phyloP scores from a whole-genome alignment of 495 filamentous ascomycete species.

The Platismatia glauca region DNA sequence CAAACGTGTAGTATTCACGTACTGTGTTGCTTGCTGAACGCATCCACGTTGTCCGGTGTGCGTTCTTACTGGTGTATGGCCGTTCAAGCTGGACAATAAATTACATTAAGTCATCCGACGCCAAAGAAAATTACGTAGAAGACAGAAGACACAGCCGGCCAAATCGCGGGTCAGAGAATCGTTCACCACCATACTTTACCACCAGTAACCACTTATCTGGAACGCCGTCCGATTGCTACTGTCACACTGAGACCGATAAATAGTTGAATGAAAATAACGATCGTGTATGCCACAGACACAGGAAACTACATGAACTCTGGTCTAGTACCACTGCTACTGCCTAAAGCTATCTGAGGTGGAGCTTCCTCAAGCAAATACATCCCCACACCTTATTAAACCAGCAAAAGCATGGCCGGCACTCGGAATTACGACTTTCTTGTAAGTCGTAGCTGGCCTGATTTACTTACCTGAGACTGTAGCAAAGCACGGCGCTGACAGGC shows the following conservation, averaged over 20 bases:
- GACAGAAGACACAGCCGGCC: too few species aligned
- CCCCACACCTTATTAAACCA: conserved; percentile 10
- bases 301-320: background rate
- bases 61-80: too few species aligned
- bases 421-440: conserved; percentile 98
- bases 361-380: conserved; percentile 3
- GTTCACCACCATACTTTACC: too few species aligned
- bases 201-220: background rate
- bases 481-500: background rate
- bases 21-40: too few species aligned
- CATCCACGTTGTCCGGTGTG: too few species aligned
- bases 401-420: conserved; percentile 75
- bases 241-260: background rate
- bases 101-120: too few species aligned
- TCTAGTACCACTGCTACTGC: background rate
- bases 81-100: too few species aligned
- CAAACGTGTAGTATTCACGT: too few species aligned
- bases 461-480: background rate
- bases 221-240: background rate
- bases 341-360: background rate
- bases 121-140: too few species aligned
- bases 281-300: background rate
- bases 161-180: too few species aligned
- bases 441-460: conserved; percentile 28
- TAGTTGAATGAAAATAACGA: background rate